Evolutionary conservation across 176 grass and related monocot genomes (phyloP), one percentile per base, ranked within the genome.

Genomic region (Eragrostis nindensis): DNA sequence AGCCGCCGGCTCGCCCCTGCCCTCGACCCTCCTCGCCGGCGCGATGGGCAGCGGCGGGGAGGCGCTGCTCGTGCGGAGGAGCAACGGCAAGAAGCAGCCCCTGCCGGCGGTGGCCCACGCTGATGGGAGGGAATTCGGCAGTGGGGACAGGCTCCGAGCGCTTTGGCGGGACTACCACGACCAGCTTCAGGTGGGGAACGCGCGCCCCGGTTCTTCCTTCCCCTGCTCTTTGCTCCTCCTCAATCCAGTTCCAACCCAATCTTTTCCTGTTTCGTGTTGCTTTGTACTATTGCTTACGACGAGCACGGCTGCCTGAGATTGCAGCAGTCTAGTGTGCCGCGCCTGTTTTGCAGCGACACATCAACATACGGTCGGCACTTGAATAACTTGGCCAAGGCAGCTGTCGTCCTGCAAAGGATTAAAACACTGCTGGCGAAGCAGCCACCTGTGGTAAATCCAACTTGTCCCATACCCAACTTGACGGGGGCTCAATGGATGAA

Each of bases 151-250:
- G 84, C 82, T 87, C 42, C 53, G 74, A 5, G 41, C 19, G 9
- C 73, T 93, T 39, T 61, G 50, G 82, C 85, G 70, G 24, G 91
- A 93, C 80, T 90, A 88, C 67, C 61, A 79, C 79, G 91, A 85
- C 61, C 29, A 90, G 61, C 72, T 82, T 17, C 62, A 90, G 88
- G 91, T 94, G 6, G 7, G 38, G 25, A 5, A 11, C 61, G 68
- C 66, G 2, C 12, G n/a, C n/a, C n/a, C 11, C 8, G 14, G 2
- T 32, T 63, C 66, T 5, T 36, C 32, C 32, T 36, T 54, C 2
- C 74, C 68, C 55, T 29, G 53, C 17, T 17, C 42, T 43, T 78
- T 21, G 16, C 46, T 79, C 55, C 12, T 70, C n/a, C 11, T 71
- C 4, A 22, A 41, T 60, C 39, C 13, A 42, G n/a, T n/a, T n/a